Percentiles rank a stretch among this genome's conserved stretches.
phyloP scores from a whole-genome alignment of 2,329 filamentous ascomycete species.

The Lizonia empirigonia region DNA sequence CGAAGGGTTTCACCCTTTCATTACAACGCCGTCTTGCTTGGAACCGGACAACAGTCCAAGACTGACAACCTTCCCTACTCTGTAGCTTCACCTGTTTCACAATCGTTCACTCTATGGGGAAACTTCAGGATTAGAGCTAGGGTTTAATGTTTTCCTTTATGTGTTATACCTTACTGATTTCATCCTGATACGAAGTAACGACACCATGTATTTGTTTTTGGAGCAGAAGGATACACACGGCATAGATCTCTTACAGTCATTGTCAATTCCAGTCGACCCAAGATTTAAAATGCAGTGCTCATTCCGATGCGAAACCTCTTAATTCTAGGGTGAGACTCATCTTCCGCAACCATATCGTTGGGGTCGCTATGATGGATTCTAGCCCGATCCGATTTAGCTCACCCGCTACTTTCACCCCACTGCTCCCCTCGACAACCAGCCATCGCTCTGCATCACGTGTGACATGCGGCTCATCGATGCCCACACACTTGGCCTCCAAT shows the following conservation, averaged over 20 bases:
- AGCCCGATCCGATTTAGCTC: neutral
- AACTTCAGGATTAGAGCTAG: too few relatives aligned
- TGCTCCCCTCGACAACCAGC: neutral
- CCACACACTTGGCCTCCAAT: slow-evolving; percentile 27
- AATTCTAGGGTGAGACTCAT: neutral
- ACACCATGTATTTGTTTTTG: neutral
- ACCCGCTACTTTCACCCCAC: neutral
- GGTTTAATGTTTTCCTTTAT: too few relatives aligned
- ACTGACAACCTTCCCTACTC: neutral
- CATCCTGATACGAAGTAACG: neutral
- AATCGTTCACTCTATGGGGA: neutral
- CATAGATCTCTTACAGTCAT: neutral
- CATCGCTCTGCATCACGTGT: slow-evolving; percentile 8
- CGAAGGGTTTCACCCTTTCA: slow-evolving; percentile 9
- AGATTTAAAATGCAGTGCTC: neutral
- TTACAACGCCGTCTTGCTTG: slow-evolving; percentile 9
- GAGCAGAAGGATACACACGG: neutral
- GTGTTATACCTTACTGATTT: neutral
- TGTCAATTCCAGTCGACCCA: neutral
- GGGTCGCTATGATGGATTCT: neutral
- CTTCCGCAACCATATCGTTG: neutral
- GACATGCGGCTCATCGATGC: slow-evolving; percentile 37
- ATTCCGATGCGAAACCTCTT: neutral
- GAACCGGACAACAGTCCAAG: neutral
- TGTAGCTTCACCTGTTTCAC: neutral